phyloP scores from a whole-genome alignment of 1,139 yeast genomes.

The Diutina rugosa region DNA sequence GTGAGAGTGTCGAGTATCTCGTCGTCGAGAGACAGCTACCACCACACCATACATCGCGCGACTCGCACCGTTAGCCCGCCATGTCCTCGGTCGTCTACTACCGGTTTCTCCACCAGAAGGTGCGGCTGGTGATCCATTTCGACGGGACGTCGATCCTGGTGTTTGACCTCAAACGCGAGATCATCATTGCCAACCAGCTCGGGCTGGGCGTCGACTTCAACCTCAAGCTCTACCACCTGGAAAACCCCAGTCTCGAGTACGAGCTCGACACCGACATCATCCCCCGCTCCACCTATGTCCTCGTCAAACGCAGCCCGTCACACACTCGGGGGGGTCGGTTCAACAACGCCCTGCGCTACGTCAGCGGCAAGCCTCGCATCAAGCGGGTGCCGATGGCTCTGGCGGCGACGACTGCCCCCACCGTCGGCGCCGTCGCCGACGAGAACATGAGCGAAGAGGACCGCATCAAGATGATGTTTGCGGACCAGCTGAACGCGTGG shows the following conservation, averaged over 20 bases:
- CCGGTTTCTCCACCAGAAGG: slow-evolving; percentile 74
- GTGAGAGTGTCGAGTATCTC: too few relatives aligned
- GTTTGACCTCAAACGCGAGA: slow-evolving; percentile 86
- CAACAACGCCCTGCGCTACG: slow-evolving; percentile 57
- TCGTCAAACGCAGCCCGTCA: slow-evolving; percentile 72
- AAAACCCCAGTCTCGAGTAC: slow-evolving; percentile 67
- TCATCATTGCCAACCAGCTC: slow-evolving; percentile 66
- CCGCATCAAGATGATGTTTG: slow-evolving; percentile 79
- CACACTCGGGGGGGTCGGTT: slow-evolving; percentile 13
- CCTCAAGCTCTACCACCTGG: slow-evolving; percentile 45
- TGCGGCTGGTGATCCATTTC: slow-evolving; percentile 66
- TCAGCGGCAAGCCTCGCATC: slow-evolving; percentile 71
- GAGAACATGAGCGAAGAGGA: slow-evolving; percentile 66
- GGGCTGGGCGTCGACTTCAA: slow-evolving; percentile 83
- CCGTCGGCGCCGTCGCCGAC: neutral
- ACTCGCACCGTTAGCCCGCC: neutral
- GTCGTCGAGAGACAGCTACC: neutral
- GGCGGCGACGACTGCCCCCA: neutral
- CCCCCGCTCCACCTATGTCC: slow-evolving; percentile 75
- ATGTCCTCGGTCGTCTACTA: slow-evolving; percentile 93
- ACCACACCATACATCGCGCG: neutral
- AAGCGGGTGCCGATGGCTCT: slow-evolving; percentile 12
- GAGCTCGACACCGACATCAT: slow-evolving; percentile 86
- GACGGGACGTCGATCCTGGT: slow-evolving; percentile 96
- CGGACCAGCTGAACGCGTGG: slow-evolving; percentile 90